Base-by-base conservation (phyloP, 352 stramenopile genomes). In the Thraustochytrium sp. region DNA sequence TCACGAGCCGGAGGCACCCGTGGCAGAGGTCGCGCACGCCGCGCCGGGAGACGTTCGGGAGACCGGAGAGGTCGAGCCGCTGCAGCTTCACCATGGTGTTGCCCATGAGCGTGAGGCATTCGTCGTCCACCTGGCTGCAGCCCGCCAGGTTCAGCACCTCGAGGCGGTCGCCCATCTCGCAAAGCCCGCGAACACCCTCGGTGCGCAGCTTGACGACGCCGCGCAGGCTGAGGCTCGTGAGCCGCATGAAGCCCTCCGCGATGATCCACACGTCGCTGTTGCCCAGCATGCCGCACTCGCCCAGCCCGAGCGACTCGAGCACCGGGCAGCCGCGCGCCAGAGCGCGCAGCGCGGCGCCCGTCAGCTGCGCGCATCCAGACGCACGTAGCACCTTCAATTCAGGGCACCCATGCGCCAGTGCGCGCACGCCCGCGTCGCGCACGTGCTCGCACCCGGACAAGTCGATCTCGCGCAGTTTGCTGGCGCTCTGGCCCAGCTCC, bases 401-500 rank as follows among this genome's bases (percentile, higher is more conserved):
- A 16, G 88, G 89, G 77, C 93, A 97, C 0, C 94, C 94, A 34
- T 89, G 87, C 0, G 92, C 92, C 16, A 97, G 84, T 0, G 92
- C 91, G 29, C 90, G 90, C 29, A 97, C 83, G 2, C 93, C 92
- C 46, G 83, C 56, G 85, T 90, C 86, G 31, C 94, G 90, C 0
- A 96, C 92, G 76, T 96, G 92, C 18, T 91, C 92, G 80, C 93
- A 97, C 2, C 92, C 92, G 75, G 92, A 93, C 9, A 97, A 87
- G 64, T 96, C 90, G 1, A 97, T 85, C 21, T 92, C 86, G 21
- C 85, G 86, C 38, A 97, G 85, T 72, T 91, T 86, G 1, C 86
- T 84, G 82, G 93, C 97, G 85, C 88, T 92, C 51, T 89, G 88
- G 3, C 93, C 94, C 21, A 98, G 89, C 86, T 95, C 93, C 34